A percentile compares a stretch with the other conserved stretches of the same genome.
These are phyloP conservation scores for Tricholoma furcatifolium DNA, from an alignment of 768 basidiomycete genomes.

Conservation along the genomic window DNA sequence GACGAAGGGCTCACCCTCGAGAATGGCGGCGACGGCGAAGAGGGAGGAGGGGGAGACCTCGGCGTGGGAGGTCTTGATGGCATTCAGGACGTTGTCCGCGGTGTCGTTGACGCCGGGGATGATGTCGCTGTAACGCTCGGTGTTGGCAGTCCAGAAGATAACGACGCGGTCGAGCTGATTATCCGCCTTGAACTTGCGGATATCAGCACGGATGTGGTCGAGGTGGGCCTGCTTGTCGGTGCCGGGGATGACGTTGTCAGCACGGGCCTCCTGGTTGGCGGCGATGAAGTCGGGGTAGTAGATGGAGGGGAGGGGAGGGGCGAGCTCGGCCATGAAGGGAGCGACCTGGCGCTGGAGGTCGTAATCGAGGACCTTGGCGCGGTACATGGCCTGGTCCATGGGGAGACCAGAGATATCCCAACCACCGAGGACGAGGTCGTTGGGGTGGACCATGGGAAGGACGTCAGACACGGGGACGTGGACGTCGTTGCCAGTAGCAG, in stretches of 20 bases:
- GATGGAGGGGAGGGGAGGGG: slow-evolving; percentile 87
- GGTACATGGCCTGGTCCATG: slow-evolving; percentile 91
- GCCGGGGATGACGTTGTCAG: slow-evolving; percentile 90
- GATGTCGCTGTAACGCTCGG: slow-evolving; percentile 95
- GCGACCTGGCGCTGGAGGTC: slow-evolving; percentile 95
- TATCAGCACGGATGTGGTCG: slow-evolving; percentile 89
- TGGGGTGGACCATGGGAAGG: slow-evolving; percentile 96
- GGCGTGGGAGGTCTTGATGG: slow-evolving; percentile 82
- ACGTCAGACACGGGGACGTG: slow-evolving; percentile 91
- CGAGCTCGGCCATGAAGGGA: slow-evolving; percentile 78
- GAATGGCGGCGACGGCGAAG: slow-evolving; percentile 93
- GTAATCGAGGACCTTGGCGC: slow-evolving; percentile 91
- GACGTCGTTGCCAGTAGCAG: slow-evolving; percentile 80
- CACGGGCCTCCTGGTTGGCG: slow-evolving; percentile 94
- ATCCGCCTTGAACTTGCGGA: slow-evolving; percentile 85
- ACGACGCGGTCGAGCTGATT: slow-evolving; percentile 85
- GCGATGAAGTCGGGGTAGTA: slow-evolving; percentile 99
- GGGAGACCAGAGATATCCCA: slow-evolving; percentile 93
- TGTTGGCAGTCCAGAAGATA: slow-evolving; percentile 99
- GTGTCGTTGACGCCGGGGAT: slow-evolving; percentile 96
- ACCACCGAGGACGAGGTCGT: slow-evolving; percentile 95
- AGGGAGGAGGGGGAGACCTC: slow-evolving; percentile 97
- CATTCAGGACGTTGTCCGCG: slow-evolving; percentile 76
- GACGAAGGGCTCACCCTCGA: slow-evolving; percentile 93
- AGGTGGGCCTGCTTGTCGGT: slow-evolving; percentile 87